A percentile compares a stretch with the other conserved stretches of the same genome.
phyloP scores from a whole-genome alignment of 331 rosid species.

The Cucumis variabilis region DNA sequence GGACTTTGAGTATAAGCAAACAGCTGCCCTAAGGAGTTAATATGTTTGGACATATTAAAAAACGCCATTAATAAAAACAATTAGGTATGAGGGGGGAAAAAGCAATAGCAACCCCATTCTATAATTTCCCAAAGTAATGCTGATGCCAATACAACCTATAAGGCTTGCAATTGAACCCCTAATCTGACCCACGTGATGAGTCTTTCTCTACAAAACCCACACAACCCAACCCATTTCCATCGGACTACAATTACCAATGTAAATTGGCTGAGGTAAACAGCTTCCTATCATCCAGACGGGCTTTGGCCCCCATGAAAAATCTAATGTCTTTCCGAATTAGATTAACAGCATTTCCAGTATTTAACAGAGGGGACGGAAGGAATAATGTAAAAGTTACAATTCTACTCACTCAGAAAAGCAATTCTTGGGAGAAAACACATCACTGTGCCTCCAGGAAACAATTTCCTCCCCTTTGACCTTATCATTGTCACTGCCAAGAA shows the following conservation, averaged over 20 bases:
- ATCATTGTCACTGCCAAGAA: slow-evolving; percentile 20
- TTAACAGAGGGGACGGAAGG: background rate
- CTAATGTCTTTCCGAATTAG: background rate
- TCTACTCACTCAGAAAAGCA: slow-evolving; percentile 20
- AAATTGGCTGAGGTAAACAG: too few species aligned
- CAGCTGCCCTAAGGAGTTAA: too few species aligned
- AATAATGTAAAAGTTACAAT: background rate
- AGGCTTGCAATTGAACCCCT: background rate
- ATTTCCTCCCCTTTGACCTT: background rate
- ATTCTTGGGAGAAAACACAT: background rate
- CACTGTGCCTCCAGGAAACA: background rate
- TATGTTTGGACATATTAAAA: too few species aligned
- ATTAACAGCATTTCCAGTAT: background rate
- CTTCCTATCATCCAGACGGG: background rate
- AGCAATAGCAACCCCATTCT: background rate
- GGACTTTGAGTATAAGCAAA: too few species aligned
- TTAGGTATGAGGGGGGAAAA: too few species aligned
- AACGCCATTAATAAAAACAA: too few species aligned
- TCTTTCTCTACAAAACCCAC: too few species aligned
- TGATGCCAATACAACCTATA: background rate
- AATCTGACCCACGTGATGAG: background rate
- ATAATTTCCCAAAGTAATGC: background rate
- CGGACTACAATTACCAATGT: too few species aligned
- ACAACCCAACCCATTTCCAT: too few species aligned
- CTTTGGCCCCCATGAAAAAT: background rate